phyloP scores from a whole-genome alignment of 2,329 filamentous ascomycete genomes.

The Nemania diffusa region DNA sequence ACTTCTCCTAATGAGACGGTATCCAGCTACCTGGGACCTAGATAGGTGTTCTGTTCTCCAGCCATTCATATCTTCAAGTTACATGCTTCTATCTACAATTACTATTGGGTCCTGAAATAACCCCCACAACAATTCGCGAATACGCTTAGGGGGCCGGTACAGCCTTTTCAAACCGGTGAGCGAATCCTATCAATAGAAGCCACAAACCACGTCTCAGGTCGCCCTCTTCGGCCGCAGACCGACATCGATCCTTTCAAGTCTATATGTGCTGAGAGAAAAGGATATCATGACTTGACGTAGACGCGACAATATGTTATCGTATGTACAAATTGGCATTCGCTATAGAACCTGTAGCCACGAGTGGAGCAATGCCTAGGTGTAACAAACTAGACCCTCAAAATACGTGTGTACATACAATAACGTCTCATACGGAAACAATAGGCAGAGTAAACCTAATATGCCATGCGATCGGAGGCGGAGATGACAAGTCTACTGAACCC shows the following conservation, averaged over 20 bases:
- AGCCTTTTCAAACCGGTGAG: background rate
- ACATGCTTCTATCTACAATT: background rate
- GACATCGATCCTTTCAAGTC: background rate
- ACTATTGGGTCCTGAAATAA: background rate
- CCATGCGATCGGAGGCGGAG: slow-evolving; percentile 23
- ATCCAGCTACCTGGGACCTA: too few species aligned
- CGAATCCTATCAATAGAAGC: background rate
- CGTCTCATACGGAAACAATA: slow-evolving; percentile 14
- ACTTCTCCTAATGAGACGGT: too few species aligned
- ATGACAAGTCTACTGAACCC: background rate
- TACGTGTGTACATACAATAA: slow-evolving; percentile 33
- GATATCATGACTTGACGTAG: background rate
- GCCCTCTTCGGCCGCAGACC: background rate
- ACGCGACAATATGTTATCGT: background rate
- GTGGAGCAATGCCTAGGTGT: slow-evolving; percentile 5
- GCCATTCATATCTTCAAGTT: too few species aligned
- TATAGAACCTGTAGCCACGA: slow-evolving; percentile 24
- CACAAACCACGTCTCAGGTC: slow-evolving; percentile 2
- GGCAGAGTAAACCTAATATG: slow-evolving; percentile 15
- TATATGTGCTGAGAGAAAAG: background rate
- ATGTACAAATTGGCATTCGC: slow-evolving; percentile 32
- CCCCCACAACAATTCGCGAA: background rate
- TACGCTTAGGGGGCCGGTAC: background rate
- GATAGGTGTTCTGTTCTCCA: too few species aligned
- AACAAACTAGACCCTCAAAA: slow-evolving; percentile 7